Evolutionary conservation across 1,139 yeast species (phyloP).

Genomic region (Pneumocystis carinii): DNA sequence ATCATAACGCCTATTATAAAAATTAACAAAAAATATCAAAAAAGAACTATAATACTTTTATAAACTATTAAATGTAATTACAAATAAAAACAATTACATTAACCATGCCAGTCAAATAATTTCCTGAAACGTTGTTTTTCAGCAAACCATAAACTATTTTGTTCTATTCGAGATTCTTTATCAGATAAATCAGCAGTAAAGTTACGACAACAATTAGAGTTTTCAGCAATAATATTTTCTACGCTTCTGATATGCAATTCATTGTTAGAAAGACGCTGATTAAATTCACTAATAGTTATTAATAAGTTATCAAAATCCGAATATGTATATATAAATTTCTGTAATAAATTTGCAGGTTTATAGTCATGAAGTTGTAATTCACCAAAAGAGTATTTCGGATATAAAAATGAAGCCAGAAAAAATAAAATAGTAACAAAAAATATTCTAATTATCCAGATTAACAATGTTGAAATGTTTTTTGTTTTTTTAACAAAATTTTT

Average conservation of each 20-base stretch:
- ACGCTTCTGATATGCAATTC: background rate
- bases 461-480: background rate
- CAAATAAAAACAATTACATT: background rate
- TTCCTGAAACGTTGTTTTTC: background rate
- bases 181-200: background rate
- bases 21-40: background rate
- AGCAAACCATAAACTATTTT: background rate
- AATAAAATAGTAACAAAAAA: background rate
- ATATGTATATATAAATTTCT: background rate
- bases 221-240: background rate
- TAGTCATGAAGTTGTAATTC: background rate
- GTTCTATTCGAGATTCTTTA: background rate
- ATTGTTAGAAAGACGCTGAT: background rate
- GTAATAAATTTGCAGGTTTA: background rate
- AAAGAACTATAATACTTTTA: background rate
- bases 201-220: background rate
- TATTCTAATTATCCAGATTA: background rate
- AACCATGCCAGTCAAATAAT: background rate
- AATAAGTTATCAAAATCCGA: background rate
- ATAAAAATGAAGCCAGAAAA: background rate
- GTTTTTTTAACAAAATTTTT: background rate
- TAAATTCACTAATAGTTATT: background rate
- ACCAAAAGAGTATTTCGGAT: background rate
- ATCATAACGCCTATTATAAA: background rate
- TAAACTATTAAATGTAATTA: background rate